Base-by-base conservation (phyloP, 1,139 yeast species). In the Yamadazyma atlantica region DNA sequence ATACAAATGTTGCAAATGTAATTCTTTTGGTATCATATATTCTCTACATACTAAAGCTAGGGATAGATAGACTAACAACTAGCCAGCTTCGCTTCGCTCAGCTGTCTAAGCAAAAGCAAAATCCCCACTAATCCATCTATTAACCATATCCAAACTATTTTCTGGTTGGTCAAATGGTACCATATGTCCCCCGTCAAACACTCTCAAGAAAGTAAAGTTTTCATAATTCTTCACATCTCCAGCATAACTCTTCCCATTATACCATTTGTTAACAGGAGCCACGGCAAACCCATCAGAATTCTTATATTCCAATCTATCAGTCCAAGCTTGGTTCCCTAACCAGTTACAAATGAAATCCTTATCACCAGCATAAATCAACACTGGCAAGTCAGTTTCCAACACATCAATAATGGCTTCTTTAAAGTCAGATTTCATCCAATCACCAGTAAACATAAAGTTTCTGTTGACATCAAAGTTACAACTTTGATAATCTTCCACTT, bases 251-350 rank as follows among this genome's bases (percentile, higher is more conserved):
- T 62, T 63, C 37, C 66, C 67, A 28, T 66, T 68, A 24, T 49
- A 57, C 74, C 74, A 71, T 25, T 60, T 53, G 43, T 56, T 60
- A 38, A 69, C 64, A 28, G 79, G 71, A 32, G 65, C 62, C 19
- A 46, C 43, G 17, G 62, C 59, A 50, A 80, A 85, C 13, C 71
- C 76, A 13, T 70, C 73, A 36, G 73, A 65, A 36, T 81, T 80
- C 26, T 79, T 65, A 87, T 89, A 85, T 58, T 77, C 79, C 50
- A 85, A 70, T 40, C 62, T 75, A 55, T 84, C 71, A 29, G 88
- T 69, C 94, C 92, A 85, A n/a, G 85, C 92, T 57, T 77, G 77
- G 66, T 85, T 85, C 59, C 94, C 94, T 56, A 85, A 71, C 94
- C 94, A 85, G 68, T 85, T 85, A 63, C 94, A 85, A 53, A 85